Evolutionary conservation across 495 filamentous ascomycete species (phyloP).

Genomic region (Tuber borchii): DNA sequence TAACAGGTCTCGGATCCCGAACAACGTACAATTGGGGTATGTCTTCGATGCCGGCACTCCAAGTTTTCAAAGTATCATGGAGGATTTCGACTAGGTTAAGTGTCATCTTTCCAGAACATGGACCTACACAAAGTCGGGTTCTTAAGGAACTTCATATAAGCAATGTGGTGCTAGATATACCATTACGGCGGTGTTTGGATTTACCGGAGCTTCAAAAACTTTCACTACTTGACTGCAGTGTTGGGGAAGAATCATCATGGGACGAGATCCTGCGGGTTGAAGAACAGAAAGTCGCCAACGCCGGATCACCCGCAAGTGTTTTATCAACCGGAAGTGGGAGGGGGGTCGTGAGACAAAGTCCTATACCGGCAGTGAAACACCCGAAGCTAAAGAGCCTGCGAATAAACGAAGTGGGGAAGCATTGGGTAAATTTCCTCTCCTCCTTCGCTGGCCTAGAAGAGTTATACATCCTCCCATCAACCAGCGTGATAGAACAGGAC

Average conservation of each 20-base stretch:
- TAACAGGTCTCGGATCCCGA: neutral
- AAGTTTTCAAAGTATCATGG: neutral
- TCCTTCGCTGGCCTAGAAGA: slow-evolving; percentile 28
- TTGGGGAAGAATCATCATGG: neutral
- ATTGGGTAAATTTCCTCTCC: slow-evolving; percentile 22
- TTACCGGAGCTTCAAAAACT: neutral
- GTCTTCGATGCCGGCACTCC: neutral
- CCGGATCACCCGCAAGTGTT: neutral
- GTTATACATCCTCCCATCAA: slow-evolving; percentile 24
- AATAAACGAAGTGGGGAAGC: slow-evolving; percentile 25
- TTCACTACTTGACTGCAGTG: neutral
- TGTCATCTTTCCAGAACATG: neutral
- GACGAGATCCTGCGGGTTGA: neutral
- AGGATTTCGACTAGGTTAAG: neutral
- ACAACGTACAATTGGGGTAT: neutral
- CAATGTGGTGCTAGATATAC: neutral
- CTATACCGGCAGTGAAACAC: neutral
- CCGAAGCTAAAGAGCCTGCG: slow-evolving; percentile 25
- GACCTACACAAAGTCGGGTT: neutral
- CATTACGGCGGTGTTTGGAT: neutral
- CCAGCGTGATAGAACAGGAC: slow-evolving; percentile 9
- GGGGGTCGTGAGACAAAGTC: neutral
- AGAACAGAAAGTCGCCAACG: neutral
- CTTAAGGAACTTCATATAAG: neutral
- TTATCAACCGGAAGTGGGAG: neutral